Percentiles rank a stretch among this genome's conserved stretches.
Conservation (phyloP, 768 basidiomycete species). For the Tricholoma matsutake region DNA sequence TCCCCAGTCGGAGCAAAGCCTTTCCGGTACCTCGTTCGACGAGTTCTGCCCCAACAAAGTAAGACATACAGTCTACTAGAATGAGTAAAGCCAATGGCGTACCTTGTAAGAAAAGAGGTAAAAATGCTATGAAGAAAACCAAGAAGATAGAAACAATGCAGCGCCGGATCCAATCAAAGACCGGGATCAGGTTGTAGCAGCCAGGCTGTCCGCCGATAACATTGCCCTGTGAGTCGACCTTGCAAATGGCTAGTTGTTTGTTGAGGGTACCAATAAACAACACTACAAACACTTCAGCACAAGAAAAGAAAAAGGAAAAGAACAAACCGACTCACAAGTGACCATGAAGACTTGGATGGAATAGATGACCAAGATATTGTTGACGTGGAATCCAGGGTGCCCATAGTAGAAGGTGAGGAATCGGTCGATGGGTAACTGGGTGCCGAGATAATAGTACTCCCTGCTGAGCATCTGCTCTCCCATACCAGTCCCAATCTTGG, state of each 20-base stretch:
- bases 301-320: neutral
- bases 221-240: slow-evolving; percentile 76
- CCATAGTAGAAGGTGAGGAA: slow-evolving; percentile 99
- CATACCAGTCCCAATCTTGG: slow-evolving; percentile 99
- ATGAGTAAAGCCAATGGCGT: slow-evolving; percentile 18
- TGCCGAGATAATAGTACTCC: slow-evolving; percentile 98
- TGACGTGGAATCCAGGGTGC: slow-evolving; percentile 99
- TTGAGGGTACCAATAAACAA: slow-evolving; percentile 96
- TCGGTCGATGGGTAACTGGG: slow-evolving; percentile 95
- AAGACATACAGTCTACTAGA: neutral
- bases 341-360: slow-evolving; percentile 99
- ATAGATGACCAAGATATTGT: slow-evolving; percentile 98
- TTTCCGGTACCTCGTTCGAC: slow-evolving; percentile 95
- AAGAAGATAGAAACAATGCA: slow-evolving; percentile 97
- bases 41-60: slow-evolving; percentile 56
- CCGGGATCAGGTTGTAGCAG: slow-evolving; percentile 95
- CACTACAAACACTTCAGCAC: slow-evolving; percentile 42
- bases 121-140: slow-evolving; percentile 97
- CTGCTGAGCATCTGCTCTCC: slow-evolving; percentile 99
- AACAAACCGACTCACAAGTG: slow-evolving; percentile 58
- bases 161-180: slow-evolving; percentile 97
- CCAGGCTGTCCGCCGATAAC: slow-evolving; percentile 82
- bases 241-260: slow-evolving; percentile 87
- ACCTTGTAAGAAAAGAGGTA: slow-evolving; percentile 97
- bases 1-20: slow-evolving; percentile 88